A percentile compares a stretch with the other conserved stretches of the same genome.
phyloP scores from a whole-genome alignment of 108 stramenopile genomes.

The Stephanodiscus minutulus region DNA sequence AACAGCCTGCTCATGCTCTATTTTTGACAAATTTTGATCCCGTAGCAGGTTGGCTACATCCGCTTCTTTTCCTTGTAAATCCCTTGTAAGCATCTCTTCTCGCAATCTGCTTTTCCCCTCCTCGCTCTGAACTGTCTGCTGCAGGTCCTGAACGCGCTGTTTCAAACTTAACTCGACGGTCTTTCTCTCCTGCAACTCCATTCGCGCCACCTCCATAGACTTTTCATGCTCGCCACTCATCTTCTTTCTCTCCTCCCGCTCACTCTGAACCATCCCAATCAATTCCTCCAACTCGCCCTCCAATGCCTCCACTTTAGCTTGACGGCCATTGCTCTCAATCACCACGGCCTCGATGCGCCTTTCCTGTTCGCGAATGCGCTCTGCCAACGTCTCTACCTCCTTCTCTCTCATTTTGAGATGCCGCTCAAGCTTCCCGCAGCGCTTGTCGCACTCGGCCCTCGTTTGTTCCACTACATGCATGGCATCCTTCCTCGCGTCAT shows the following conservation, averaged over 20 bases:
- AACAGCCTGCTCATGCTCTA: slow-evolving; percentile 10
- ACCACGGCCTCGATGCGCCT: slow-evolving; percentile 8
- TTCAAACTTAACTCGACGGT: slow-evolving; percentile 2
- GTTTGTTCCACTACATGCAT: slow-evolving; percentile 1
- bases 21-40: slow-evolving; percentile 6
- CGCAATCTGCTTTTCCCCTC: background rate
- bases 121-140: background rate
- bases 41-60: slow-evolving; percentile 3
- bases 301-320: slow-evolving; percentile 4
- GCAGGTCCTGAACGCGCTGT: background rate
- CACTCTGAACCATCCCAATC: background rate
- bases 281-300: slow-evolving; percentile 9
- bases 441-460: background rate
- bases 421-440: background rate
- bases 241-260: slow-evolving; percentile 13
- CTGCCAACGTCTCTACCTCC: slow-evolving; percentile 5
- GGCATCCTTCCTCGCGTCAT: slow-evolving; percentile 6
- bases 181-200: background rate
- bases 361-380: slow-evolving; percentile 12
- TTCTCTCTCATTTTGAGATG: slow-evolving; percentile 11
- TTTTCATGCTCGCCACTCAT: background rate
- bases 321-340: background rate
- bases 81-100: background rate
- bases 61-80: background rate
- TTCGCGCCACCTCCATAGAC: background rate